Conservation (phyloP, 1,284 basidiomycete species). For the Rhodotorula sp. region DNA sequence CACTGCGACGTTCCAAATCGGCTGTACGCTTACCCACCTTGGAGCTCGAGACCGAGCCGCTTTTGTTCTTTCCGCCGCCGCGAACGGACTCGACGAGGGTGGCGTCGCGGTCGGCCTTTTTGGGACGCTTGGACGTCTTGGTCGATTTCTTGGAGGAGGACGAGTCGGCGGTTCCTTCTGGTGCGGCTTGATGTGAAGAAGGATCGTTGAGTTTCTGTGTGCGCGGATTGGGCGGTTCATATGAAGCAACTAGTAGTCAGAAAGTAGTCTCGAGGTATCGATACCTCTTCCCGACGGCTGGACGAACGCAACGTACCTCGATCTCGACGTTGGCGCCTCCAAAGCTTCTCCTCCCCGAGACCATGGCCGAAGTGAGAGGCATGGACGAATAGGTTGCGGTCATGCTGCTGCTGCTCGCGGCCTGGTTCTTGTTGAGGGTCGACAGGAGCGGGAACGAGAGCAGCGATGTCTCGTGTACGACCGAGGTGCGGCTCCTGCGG, state of each 20-base stretch:
- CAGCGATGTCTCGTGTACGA: conserved; percentile 20
- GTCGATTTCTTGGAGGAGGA: background rate
- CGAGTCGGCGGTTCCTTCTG: background rate
- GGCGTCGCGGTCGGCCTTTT: conserved; percentile 19
- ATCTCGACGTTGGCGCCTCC: conserved; percentile 38
- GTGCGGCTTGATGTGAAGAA: conserved; percentile 14
- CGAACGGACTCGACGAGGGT: conserved; percentile 10
- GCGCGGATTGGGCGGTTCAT: too few relatives aligned
- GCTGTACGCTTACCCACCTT: conserved; percentile 12
- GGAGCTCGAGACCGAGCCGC: background rate
- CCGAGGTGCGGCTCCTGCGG: conserved; percentile 12
- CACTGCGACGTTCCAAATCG: background rate
- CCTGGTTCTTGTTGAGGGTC: background rate
- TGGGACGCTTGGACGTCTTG: conserved; percentile 11
- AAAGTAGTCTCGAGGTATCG: background rate
- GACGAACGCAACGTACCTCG: conserved; percentile 16
- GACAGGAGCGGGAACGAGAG: conserved; percentile 17
- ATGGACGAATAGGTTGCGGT: conserved; percentile 29
- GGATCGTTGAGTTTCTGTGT: conserved; percentile 37
- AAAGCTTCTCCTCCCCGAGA: conserved; percentile 32
- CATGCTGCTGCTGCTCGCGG: background rate
- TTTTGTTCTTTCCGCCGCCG: background rate
- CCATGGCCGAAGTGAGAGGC: conserved; percentile 31
- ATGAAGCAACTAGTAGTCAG: too few relatives aligned
- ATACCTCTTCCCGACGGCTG: background rate